Percentiles rank a stretch among this genome's conserved stretches.
phyloP scores from a whole-genome alignment of 192 early-diverging fungal species.

The Coemansia sp. region DNA sequence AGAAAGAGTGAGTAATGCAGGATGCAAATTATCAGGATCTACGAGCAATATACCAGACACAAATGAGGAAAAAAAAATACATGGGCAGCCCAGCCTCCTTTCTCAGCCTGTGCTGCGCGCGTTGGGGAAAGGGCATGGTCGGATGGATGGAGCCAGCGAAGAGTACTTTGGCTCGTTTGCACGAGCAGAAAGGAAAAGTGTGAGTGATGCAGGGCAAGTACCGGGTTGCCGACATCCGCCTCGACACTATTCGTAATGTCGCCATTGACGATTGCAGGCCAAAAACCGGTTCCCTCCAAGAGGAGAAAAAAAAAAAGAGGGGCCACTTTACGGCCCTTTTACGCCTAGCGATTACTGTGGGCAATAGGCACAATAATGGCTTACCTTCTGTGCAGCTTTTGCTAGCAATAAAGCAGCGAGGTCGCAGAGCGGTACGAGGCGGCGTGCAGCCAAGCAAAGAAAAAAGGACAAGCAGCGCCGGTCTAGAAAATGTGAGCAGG shows the following conservation, averaged over 20 bases:
- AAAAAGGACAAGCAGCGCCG: not conserved
- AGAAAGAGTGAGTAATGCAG: slow-evolving; percentile 24
- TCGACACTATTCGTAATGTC: slow-evolving; percentile 1
- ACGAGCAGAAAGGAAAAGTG: not conserved
- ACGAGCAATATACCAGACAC: slow-evolving; percentile 23
- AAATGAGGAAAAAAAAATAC: not conserved
- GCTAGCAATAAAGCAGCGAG: slow-evolving; percentile 1
- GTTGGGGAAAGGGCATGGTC: not conserved
- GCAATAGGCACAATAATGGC: not conserved
- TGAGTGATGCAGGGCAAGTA: slow-evolving; percentile 3
- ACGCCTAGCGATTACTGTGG: not conserved
- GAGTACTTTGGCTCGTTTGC: not conserved
- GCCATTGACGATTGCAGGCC: not conserved
- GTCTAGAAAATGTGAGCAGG: not conserved
- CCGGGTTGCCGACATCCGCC: not conserved
- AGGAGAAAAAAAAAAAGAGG: not conserved
- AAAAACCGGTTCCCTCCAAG: slow-evolving; percentile 6
- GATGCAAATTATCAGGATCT: slow-evolving; percentile 54
- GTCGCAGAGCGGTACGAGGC: not conserved
- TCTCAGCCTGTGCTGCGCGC: not conserved
- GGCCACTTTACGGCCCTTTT: slow-evolving; percentile 6
- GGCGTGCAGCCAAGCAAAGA: not conserved
- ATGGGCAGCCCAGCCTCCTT: not conserved
- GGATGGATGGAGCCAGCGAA: not conserved
- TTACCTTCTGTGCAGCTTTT: slow-evolving; percentile 3